A percentile compares a stretch with the other conserved stretches of the same genome.
Evolutionary conservation across 371 early-diverging fungal species (phyloP).

Genomic region (Zychaea mexicana): DNA sequence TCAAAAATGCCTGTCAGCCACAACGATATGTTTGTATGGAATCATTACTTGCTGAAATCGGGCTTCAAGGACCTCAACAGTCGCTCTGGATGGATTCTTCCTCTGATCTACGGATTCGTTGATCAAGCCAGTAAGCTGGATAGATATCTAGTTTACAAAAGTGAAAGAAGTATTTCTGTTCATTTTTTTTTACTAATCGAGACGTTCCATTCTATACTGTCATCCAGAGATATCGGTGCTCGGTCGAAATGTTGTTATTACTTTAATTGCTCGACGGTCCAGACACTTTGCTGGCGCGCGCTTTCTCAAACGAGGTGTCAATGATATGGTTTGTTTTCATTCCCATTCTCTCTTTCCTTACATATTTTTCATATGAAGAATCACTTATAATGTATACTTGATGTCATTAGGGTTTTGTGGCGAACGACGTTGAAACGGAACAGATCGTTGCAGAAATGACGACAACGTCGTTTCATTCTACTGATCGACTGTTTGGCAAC

Average conservation of each 20-base stretch:
- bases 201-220: too few relatives aligned
- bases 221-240: conserved; percentile 74
- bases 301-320: conserved; percentile 95
- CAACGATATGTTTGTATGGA: conserved; percentile 97
- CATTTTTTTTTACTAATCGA: not conserved
- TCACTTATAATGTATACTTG: not conserved
- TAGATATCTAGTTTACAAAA: too few relatives aligned
- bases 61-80: conserved; percentile 69
- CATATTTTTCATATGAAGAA: not conserved
- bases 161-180: not conserved
- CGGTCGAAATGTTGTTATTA: conserved; percentile 86
- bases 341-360: not conserved
- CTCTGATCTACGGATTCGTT: conserved; percentile 95
- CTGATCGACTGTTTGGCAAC: conserved; percentile 58
- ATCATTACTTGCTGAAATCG: conserved; percentile 77
- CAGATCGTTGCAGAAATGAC: conserved; percentile 94
- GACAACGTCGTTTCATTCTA: conserved; percentile 79
- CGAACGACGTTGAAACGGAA: conserved; percentile 99
- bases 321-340: conserved; percentile 69
- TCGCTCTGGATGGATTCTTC: conserved; percentile 85
- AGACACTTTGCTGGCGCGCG: conserved; percentile 96
- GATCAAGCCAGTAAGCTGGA: conserved; percentile 84
- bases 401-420: conserved; percentile 81
- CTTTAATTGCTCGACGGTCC: conserved; percentile 94
- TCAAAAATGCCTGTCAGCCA: conserved; percentile 19